Evolutionary conservation across 2,329 filamentous ascomycete genomes (phyloP).

Genomic region (Penicillium sp.): DNA sequence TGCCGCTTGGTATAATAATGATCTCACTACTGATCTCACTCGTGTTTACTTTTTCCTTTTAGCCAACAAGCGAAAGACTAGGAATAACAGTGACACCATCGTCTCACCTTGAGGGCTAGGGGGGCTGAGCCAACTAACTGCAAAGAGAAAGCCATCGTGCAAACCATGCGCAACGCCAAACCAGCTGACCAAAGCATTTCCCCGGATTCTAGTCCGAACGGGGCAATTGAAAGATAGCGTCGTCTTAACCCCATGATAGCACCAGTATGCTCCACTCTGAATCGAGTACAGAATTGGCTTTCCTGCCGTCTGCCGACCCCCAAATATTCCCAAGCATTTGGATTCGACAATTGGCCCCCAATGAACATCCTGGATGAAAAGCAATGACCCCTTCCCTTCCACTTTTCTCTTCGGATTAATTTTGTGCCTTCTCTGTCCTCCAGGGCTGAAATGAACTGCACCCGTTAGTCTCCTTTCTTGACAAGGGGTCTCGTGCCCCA

Average conservation of each 20-base stretch:
- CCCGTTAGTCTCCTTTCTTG: neutral
- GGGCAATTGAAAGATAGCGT: neutral
- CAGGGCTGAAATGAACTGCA: slow-evolving; percentile 5
- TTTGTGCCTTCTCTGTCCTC: neutral
- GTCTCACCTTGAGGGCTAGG: neutral
- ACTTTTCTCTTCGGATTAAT: neutral
- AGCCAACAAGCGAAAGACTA: neutral
- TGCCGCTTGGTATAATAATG: slow-evolving; percentile 17
- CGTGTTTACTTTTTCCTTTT: neutral
- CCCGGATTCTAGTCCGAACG: slow-evolving; percentile 27
- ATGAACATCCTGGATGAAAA: slow-evolving; percentile 3
- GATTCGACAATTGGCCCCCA: slow-evolving; percentile 1
- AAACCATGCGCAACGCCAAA: slow-evolving; percentile 1
- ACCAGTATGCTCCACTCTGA: neutral
- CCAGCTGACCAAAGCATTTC: slow-evolving; percentile 19
- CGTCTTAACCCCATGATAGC: neutral
- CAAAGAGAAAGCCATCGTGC: neutral
- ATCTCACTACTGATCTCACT: slow-evolving; percentile 12
- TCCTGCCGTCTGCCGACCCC: neutral
- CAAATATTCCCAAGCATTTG: neutral
- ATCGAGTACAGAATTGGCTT: neutral
- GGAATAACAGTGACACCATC: slow-evolving; percentile 1
- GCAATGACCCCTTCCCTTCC: slow-evolving; percentile 1
- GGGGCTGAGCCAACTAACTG: slow-evolving; percentile 2
- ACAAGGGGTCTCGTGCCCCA: slow-evolving; percentile 3